Evolutionary conservation across 495 filamentous ascomycete species (phyloP).

Genomic region (Cryomyces minteri): DNA sequence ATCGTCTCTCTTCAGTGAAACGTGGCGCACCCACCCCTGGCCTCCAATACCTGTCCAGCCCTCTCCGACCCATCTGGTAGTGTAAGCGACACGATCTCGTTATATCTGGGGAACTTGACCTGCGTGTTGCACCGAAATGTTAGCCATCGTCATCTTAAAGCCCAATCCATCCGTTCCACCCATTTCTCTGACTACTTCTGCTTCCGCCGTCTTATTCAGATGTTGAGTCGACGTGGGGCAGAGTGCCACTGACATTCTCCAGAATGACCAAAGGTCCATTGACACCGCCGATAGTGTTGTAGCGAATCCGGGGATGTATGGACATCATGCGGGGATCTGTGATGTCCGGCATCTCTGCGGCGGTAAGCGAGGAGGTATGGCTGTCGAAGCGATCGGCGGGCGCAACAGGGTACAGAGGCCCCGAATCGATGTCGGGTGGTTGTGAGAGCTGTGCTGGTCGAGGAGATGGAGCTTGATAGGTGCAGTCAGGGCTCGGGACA

Average conservation of each 20-base stretch:
- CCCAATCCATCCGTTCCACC: too few relatives aligned
- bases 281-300: slow-evolving; percentile 97
- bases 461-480: too few relatives aligned
- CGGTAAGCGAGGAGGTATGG: not conserved
- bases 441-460: too few relatives aligned
- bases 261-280: slow-evolving; percentile 96
- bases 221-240: too few relatives aligned
- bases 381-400: too few relatives aligned
- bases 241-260: slow-evolving; percentile 52
- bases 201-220: not conserved
- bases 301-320: slow-evolving; percentile 71
- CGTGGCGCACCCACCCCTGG: slow-evolving; percentile 48
- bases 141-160: too few relatives aligned
- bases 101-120: slow-evolving; percentile 95
- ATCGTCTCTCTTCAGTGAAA: not conserved
- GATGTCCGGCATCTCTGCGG: slow-evolving; percentile 17
- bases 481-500: too few relatives aligned
- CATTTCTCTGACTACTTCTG: too few relatives aligned
- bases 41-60: slow-evolving; percentile 91
- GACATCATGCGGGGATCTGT: slow-evolving; percentile 61
- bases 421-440: too few relatives aligned
- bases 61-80: slow-evolving; percentile 88
- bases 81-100: slow-evolving; percentile 93
- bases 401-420: too few relatives aligned
- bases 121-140: slow-evolving; percentile 14